Evolutionary conservation across 2,329 filamentous ascomycete species (phyloP).

Genomic region (Exophiala sp.): DNA sequence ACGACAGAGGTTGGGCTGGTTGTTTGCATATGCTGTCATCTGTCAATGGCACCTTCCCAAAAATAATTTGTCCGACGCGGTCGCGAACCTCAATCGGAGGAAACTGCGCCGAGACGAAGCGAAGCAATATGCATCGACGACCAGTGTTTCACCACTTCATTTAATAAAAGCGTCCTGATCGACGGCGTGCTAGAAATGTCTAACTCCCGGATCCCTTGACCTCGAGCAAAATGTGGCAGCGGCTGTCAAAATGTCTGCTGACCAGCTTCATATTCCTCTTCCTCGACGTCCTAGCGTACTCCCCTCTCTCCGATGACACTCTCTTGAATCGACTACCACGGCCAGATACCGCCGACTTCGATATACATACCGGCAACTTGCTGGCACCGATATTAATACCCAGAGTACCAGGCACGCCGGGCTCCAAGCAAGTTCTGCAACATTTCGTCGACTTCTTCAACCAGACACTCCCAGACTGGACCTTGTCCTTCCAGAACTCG

Average conservation of each 20-base stretch:
- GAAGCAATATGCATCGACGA: neutral
- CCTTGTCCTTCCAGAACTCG: slow-evolving; percentile 81
- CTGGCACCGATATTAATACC: slow-evolving; percentile 83
- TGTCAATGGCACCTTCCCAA: neutral
- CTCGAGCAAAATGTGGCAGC: slow-evolving; percentile 10
- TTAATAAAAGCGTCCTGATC: too few species aligned
- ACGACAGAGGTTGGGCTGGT: neutral
- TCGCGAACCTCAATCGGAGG: slow-evolving; percentile 3
- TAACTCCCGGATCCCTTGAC: neutral
- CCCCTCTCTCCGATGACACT: slow-evolving; percentile 68
- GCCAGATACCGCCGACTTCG: slow-evolving; percentile 67
- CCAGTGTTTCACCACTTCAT: neutral
- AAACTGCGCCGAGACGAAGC: slow-evolving; percentile 20
- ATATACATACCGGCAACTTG: slow-evolving; percentile 70
- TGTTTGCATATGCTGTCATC: neutral
- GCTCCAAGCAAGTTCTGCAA: slow-evolving; percentile 66
- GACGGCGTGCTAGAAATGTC: neutral
- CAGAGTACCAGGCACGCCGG: slow-evolving; percentile 81
- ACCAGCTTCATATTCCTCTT: slow-evolving; percentile 2
- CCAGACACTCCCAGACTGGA: slow-evolving; percentile 72
- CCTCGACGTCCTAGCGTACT: slow-evolving; percentile 45
- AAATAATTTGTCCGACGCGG: slow-evolving; percentile 1
- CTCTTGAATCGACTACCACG: slow-evolving; percentile 64
- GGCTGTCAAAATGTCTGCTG: slow-evolving; percentile 6
- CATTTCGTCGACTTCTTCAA: slow-evolving; percentile 85